These are phyloP conservation scores for Zancudomyces culisetae DNA, from an alignment of 371 early-diverging fungal species.

Conservation along the genomic window DNA sequence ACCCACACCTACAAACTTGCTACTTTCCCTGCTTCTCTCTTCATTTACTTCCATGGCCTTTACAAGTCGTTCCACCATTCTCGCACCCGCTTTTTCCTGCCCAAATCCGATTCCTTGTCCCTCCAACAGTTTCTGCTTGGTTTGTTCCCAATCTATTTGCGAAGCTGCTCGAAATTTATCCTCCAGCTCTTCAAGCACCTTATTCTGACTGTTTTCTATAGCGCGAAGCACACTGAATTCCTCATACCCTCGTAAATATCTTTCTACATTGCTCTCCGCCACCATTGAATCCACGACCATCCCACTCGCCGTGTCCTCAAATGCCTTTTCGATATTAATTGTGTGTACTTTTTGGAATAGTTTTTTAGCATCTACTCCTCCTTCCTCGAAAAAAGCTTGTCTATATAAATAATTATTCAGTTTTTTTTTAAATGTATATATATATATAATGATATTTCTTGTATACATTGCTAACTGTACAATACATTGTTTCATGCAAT, in stretches of 20 bases:
- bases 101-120: too few species aligned
- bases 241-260: conserved; percentile 44
- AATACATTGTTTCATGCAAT: not conserved
- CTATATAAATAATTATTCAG: conserved; percentile 12
- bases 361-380: conserved; percentile 49
- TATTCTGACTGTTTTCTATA: conserved; percentile 38
- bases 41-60: too few species aligned
- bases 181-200: conserved; percentile 31
- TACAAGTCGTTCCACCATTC: too few species aligned
- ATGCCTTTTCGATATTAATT: conserved; percentile 40
- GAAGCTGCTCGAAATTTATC: conserved; percentile 27
- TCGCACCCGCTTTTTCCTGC: too few species aligned
- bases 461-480: not conserved
- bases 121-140: conserved; percentile 43
- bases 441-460: too few species aligned
- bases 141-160: conserved; percentile 44
- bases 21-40: too few species aligned
- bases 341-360: conserved; percentile 31
- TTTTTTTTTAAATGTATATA: not conserved
- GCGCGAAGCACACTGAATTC: conserved; percentile 46
- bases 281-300: conserved; percentile 46
- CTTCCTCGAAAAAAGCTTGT: conserved; percentile 6
- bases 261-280: conserved; percentile 64
- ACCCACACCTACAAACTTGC: too few species aligned
- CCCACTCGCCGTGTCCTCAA: too few species aligned